Base-by-base conservation (phyloP, 768 basidiomycete species). In the Sarcomyxa edulis region DNA sequence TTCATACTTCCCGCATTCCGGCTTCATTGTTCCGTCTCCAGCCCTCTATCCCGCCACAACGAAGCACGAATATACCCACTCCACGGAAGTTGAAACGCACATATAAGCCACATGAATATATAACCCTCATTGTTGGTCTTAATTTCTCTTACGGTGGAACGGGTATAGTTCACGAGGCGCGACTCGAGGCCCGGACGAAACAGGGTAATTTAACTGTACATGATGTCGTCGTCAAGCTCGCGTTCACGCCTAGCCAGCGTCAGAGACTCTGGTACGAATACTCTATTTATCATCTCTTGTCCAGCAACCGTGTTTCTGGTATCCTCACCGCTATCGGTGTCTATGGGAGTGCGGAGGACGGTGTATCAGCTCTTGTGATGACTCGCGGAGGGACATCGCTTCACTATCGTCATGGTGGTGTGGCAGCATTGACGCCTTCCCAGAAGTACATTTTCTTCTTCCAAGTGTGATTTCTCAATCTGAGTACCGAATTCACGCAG, bases 201-300 rank as follows among this genome's bases (percentile, higher is more conserved):
- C 26, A 39, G 12, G 26, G 34, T 16, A 18, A 6, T 5, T 31
- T 21, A 3, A n/a, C n/a, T 12, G 29, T 18, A 3, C 22, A 26
- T 28, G 31, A 41, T 8, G 44, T 43, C 9, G 46, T 48, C 7
- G 40, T 48, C 4, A 50, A 50, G 28, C 26, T 50, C 8, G 48
- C 48, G 4, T 44, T 48, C 23, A 24, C 29, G 9, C 10, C 14
- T 6, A 26, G 39, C 11, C 48, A 47, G 32, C 20, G 30, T 11
- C 12, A 38, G 14, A 32, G 42, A 14, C 28, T 50, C 23, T 32
- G 35, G 9, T 23, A 48, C 15, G 46, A 50, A 25, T 41, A 31
- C 20, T 16, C 25, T 5, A 42, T 48, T 12, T 50, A 48, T 31
- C 15, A 26, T 3, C 46, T 42, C 18, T 35, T 50, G 10, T 20